Evolutionary conservation across 345 rosid genomes (phyloP), one percentile per base, ranked within the genome.

Genomic region (Syzygium oleosum): DNA sequence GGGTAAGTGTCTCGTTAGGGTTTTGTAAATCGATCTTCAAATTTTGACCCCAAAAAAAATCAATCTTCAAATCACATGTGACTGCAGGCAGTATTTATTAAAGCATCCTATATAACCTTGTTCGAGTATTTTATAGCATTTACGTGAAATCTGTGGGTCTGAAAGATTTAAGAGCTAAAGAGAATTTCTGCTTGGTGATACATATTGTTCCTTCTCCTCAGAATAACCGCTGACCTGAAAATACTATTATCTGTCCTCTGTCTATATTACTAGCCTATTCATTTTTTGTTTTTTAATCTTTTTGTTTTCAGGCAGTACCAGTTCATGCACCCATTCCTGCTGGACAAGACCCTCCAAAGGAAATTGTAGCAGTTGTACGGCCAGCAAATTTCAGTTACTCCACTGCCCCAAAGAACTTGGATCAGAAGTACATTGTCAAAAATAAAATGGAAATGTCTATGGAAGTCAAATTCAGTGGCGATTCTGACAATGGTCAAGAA

Each of bases 321-420:
- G 54, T 78, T 58, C 79, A 77, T 87, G 88, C 49, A 29, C 54
- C 89, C 41, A 88, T 94, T 59, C 84, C n/a, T 87, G 96, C 94
- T 91, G 96, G 95, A 59, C 86, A 79, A 73, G 84, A 73, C 83
- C 94, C 92, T 51, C 97, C 96, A 3, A n/a, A 53, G 46, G 91
- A 91, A 85, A 91, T 96, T 84, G 94, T 95, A 68, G 98, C 97
- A 14, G 97, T 94, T 91, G 85, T 95, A 89, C 94, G 96, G 55
- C 97, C 97, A 52, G 91, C 90, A 31, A 89, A 88, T 91, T 93
- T 92, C 52, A 55, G 55, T 84, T 89, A 92, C 59, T 86, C 92
- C 38, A 85, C 89, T 85, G 79, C 87, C 85, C 89, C 91, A 13
- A 92, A 90, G 73, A 88, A 84, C 79, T 88, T 94, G 92, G 94